phyloP scores from a whole-genome alignment of 2,329 filamentous ascomycete species.

The Rutstroemia sp. region DNA sequence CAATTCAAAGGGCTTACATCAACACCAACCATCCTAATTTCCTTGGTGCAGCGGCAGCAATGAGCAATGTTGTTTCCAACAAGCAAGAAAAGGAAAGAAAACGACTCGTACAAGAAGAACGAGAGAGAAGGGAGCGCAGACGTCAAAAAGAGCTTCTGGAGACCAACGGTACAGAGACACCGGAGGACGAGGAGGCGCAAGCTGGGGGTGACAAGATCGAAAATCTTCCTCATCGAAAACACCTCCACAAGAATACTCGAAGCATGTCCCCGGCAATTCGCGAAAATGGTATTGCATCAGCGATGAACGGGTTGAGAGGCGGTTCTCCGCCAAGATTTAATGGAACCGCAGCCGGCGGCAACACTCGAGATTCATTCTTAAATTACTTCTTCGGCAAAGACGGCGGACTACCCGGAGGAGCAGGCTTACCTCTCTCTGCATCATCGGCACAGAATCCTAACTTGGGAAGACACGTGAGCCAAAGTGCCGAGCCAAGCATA shows the following conservation, averaged over 20 bases:
- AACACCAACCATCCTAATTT: constrained; percentile 99
- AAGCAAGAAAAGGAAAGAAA: constrained; percentile 93
- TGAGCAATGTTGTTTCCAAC: constrained; percentile 92
- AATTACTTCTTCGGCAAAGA: constrained; percentile 99
- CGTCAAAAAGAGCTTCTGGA: constrained; percentile 74
- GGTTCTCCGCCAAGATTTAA: constrained; percentile 56
- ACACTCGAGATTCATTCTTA: constrained; percentile 80
- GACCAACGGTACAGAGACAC: constrained; percentile 61
- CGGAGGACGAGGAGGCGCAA: constrained; percentile 50
- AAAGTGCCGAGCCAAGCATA: constrained; percentile 73
- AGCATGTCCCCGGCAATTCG: constrained; percentile 79
- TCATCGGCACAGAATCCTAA: constrained; percentile 28
- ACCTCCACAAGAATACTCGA: constrained; percentile 46
- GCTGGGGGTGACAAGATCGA: constrained; percentile 42
- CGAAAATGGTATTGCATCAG: constrained; percentile 60
- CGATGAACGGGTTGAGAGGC: constrained; percentile 59
- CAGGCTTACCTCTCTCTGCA: constrained; percentile 31
- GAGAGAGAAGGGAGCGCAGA: constrained; percentile 75
- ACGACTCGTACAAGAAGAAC: constrained; percentile 70
- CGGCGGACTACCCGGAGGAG: constrained; percentile 46
- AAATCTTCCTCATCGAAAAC: constrained; percentile 51
- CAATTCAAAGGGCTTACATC: constrained; percentile 96
- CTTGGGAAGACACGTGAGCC: constrained; percentile 62
- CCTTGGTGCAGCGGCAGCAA: constrained; percentile 89
- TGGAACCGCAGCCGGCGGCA: constrained; percentile 52